These are phyloP conservation scores for Friedmanniomyces endolithicus DNA, from an alignment of 495 filamentous ascomycete species.

Conservation along the genomic window DNA sequence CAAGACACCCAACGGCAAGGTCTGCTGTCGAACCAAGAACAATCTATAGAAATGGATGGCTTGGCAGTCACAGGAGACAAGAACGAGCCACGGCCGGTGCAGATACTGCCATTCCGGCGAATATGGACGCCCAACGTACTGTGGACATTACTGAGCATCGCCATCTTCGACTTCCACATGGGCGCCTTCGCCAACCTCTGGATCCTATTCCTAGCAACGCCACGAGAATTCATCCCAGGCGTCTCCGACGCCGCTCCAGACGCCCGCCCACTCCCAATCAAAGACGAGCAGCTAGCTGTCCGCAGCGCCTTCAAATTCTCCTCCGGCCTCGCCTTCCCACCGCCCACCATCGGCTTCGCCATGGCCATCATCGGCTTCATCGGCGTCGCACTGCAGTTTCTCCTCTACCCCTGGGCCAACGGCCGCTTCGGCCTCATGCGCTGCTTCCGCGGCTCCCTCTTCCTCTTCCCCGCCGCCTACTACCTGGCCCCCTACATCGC, in stretches of 20 bases:
- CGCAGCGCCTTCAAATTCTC: constrained; percentile 20
- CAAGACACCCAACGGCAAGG: constrained; percentile 21
- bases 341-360: constrained; percentile 23
- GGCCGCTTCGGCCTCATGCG: constrained; percentile 25
- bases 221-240: constrained; percentile 17
- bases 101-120: constrained; percentile 19
- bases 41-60: constrained; percentile 14
- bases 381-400: constrained; percentile 24
- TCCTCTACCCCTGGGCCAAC: constrained; percentile 25
- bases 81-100: constrained; percentile 5
- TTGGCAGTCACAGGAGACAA: constrained; percentile 11
- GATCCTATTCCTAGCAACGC: constrained; percentile 26
- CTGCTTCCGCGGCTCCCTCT: constrained; percentile 23
- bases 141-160: constrained; percentile 21
- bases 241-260: constrained; percentile 1
- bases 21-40: constrained; percentile 8
- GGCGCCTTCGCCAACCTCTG: constrained; percentile 26
- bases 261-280: not conserved
- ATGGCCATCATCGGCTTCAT: constrained; percentile 27
- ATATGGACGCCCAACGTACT: constrained; percentile 28
- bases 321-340: constrained; percentile 24
- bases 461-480: constrained; percentile 27
- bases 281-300: constrained; percentile 8
- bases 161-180: constrained; percentile 29
- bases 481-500: constrained; percentile 26